Evolutionary conservation across 2,329 filamentous ascomycete species (phyloP).

Genomic region (Exserohilum turcica): DNA sequence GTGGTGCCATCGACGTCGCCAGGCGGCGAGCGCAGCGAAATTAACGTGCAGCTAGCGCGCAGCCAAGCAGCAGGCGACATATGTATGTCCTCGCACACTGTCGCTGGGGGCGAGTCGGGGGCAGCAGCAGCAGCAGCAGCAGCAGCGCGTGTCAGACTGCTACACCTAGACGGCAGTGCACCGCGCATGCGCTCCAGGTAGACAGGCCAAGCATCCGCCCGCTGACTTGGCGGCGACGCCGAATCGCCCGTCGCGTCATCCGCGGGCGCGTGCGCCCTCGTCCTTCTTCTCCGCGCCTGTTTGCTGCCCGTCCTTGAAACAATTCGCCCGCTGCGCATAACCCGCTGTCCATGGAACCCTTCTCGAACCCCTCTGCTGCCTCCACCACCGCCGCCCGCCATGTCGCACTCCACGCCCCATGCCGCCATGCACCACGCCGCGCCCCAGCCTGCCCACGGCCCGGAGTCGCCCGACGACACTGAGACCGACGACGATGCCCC

Average conservation of each 20-base stretch:
- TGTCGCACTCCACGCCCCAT: conserved; percentile 23
- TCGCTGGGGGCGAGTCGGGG: not conserved
- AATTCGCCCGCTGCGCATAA: conserved; percentile 25
- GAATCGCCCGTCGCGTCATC: conserved; percentile 25
- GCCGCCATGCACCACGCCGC: conserved; percentile 17
- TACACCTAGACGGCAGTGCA: conserved; percentile 11
- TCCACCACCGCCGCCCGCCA: conserved; percentile 8
- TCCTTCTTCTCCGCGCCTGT: not conserved
- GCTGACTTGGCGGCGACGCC: conserved; percentile 16
- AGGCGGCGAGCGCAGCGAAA: too few species aligned
- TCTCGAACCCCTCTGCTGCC: conserved; percentile 34
- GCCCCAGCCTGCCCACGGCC: conserved; percentile 20
- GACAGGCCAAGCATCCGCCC: conserved; percentile 13
- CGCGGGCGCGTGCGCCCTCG: conserved; percentile 6
- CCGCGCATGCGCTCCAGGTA: conserved; percentile 6
- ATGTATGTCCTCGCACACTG: too few species aligned
- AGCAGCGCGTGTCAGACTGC: conserved; percentile 5
- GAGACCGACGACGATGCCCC: conserved; percentile 40
- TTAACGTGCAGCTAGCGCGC: too few species aligned
- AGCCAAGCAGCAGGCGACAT: too few species aligned
- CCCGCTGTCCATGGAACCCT: conserved; percentile 26
- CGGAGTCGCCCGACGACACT: conserved; percentile 20
- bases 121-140: not conserved
- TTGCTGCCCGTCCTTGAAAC: conserved; percentile 31
- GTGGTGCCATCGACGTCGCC: not conserved